A percentile compares a stretch with the other conserved stretches of the same genome.
Evolutionary conservation across 345 rosid species (phyloP).

Genomic region (rapeseed (Brassica napus)): Da-Ae NC_063445.1:477001-477500

Average conservation of each 20-base stretch:
- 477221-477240: constrained; percentile 98
- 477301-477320: constrained; percentile 79
- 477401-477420: constrained; percentile 87
- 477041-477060: constrained; percentile 79
- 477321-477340: constrained; percentile 75
- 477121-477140: constrained; percentile 49
- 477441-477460: constrained; percentile 67
- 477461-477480: constrained; percentile 84
- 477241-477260: constrained; percentile 86
- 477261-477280: constrained; percentile 89
- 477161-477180: constrained; percentile 59
- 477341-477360: constrained; percentile 86
- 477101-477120: constrained; percentile 63
- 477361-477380: constrained; percentile 93
- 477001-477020: constrained; percentile 75
- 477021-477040: constrained; percentile 69
- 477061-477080: constrained; percentile 96
- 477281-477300: constrained; percentile 70
- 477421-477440: constrained; percentile 93
- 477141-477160: constrained; percentile 54
- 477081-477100: constrained; percentile 76
- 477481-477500: constrained; percentile 60
- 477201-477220: constrained; percentile 91
- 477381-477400: constrained; percentile 83
- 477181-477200: constrained; percentile 72